Base-by-base conservation (phyloP, 306 rosid genomes). In the Oxytropis ochrocephala region DNA sequence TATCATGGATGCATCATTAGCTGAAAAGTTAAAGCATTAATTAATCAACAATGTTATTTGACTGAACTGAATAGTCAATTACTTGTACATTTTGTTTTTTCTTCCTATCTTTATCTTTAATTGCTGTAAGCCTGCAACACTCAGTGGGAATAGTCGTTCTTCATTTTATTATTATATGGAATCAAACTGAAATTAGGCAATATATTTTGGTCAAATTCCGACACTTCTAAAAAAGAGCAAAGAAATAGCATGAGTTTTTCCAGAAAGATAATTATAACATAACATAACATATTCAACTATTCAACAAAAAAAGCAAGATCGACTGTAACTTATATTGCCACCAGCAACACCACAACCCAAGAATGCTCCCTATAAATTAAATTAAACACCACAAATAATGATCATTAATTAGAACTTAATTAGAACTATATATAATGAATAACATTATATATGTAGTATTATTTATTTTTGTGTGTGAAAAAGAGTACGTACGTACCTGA, bases 311-410 rank as follows among this genome's bases (percentile, higher is more conserved):
- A 11, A 71, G 33, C 7, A 29, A 12, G 16, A 74, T 85, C 84
- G 75, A 87, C 98, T 93, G 2, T 96, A 81, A 74, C 96, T 93
- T 79, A 85, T 69, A 76, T 79, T 88, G 67, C 86, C 86, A 50
- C 85, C 84, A 16, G 86, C 88, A 73, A 83, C 84, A 50, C 87
- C 87, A 73, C 85, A 75, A 46, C 91, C 96, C 63, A 86, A 50
- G 70, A 90, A 77, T 59, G 86, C 33, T 27, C 98, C 98, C 98
- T 93, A 63, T 53, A 35, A n/a, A 32, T 33, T 46, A 21, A 55
- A 70, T 53, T 21, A 44, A 70, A 39, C 61, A 78, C 5, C 50
- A 54, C 14, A 63, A 67, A 69, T 7, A 54, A 71, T 17, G 11
- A 41, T 14, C 36, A 52, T 53, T 16, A 63, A 52, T 53, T 16